These are phyloP conservation scores for Coniella lustricola DNA, from an alignment of 2,329 filamentous ascomycete genomes.

Conservation along the genomic window DNA sequence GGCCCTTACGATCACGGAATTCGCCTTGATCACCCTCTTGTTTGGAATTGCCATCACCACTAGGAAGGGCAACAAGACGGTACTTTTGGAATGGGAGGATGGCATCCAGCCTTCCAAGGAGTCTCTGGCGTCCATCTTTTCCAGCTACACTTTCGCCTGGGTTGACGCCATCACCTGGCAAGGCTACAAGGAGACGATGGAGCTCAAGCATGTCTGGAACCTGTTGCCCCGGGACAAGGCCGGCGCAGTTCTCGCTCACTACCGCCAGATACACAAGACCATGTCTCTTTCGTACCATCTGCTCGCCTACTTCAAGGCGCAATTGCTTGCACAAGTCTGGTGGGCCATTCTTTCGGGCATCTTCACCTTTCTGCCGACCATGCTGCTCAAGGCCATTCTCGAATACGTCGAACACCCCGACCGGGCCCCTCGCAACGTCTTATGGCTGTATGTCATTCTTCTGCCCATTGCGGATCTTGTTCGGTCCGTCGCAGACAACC, in stretches of 20 bases:
- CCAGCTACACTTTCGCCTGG: conserved; percentile 83
- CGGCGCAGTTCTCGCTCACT: conserved; percentile 68
- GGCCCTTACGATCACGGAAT: conserved; percentile 64
- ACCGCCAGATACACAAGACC: conserved; percentile 79
- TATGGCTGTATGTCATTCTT: conserved; percentile 92
- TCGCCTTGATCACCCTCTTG: conserved; percentile 66
- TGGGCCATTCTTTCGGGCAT: conserved; percentile 76
- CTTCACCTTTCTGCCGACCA: conserved; percentile 84
- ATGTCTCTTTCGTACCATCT: conserved; percentile 72
- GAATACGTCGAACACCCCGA: conserved; percentile 86
- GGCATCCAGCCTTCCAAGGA: conserved; percentile 82
- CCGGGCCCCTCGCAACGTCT: conserved; percentile 70
- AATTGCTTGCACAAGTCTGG: conserved; percentile 66
- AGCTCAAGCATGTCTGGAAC: conserved; percentile 88
- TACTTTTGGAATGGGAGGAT: conserved; percentile 82
- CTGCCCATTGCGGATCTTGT: conserved; percentile 77
- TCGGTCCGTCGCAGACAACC: conserved; percentile 75
- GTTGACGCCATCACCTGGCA: conserved; percentile 82
- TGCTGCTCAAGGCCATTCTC: conserved; percentile 84
- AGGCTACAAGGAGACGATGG: conserved; percentile 78
- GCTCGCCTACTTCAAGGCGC: conserved; percentile 73
- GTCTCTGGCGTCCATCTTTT: conserved; percentile 81
- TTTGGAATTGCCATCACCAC: conserved; percentile 71
- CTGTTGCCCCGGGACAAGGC: conserved; percentile 83
- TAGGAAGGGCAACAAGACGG: conserved; percentile 84